Percentiles rank a stretch among this genome's conserved stretches.
Evolutionary conservation across 2,329 filamentous ascomycete genomes (phyloP).

Genomic region (Trematosphaeria pertusa): DNA sequence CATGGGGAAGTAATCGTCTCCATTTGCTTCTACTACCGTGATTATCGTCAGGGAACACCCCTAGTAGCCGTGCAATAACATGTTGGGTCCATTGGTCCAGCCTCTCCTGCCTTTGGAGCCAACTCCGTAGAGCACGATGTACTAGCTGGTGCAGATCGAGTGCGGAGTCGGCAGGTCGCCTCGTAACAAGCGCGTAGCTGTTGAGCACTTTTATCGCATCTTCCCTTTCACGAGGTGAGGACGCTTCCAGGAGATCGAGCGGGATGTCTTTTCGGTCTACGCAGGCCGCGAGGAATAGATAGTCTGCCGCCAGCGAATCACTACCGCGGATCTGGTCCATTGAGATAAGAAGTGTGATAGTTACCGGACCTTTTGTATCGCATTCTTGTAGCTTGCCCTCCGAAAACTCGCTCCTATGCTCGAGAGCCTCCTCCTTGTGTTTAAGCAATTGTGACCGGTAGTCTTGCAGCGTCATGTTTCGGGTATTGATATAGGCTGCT

Average conservation of each 20-base stretch:
- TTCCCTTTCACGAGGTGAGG: constrained; percentile 13
- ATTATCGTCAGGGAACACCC: constrained; percentile 23
- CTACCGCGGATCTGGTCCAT: constrained; percentile 41
- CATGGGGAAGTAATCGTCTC: constrained; percentile 27
- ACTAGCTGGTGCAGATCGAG: constrained; percentile 22
- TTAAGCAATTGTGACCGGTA: constrained; percentile 19
- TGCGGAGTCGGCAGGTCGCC: constrained; percentile 13
- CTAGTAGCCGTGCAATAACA: constrained; percentile 15
- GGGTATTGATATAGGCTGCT: constrained; percentile 24
- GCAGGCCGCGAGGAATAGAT: constrained; percentile 50
- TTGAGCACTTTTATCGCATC: constrained; percentile 20
- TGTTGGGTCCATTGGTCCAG: constrained; percentile 12
- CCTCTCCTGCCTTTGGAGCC: constrained; percentile 11
- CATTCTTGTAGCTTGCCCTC: constrained; percentile 27
- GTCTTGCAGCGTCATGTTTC: constrained; percentile 12
- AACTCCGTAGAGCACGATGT: constrained; percentile 13
- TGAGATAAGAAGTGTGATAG: constrained; percentile 51
- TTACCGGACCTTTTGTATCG: constrained; percentile 47
- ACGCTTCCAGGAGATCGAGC: constrained; percentile 23
- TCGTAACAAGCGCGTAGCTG: constrained; percentile 22
- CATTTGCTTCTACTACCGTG: constrained; percentile 26
- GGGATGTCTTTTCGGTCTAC: constrained; percentile 37
- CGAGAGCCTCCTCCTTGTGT: constrained; percentile 36
- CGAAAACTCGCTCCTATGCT: constrained; percentile 46
- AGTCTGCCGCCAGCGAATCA: constrained; percentile 39